phyloP scores from a whole-genome alignment of 1,139 yeast species.

The Ashbya aceris region DNA sequence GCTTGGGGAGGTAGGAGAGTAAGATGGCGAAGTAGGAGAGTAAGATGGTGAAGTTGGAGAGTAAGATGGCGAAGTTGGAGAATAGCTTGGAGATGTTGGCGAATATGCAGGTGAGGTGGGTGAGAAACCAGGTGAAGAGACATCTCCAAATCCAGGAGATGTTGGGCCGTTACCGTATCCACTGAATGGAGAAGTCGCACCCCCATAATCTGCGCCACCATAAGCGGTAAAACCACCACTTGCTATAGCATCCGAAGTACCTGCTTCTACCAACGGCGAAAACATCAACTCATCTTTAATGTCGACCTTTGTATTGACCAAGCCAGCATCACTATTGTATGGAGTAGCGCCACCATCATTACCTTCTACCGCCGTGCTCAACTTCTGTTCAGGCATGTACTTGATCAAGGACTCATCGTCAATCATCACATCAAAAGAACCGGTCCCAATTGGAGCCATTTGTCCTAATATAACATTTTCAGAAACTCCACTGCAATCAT shows the following conservation, averaged over 20 bases:
- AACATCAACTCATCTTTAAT: conserved; percentile 81
- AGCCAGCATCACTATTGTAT: conserved; percentile 72
- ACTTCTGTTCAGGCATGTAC: conserved; percentile 32
- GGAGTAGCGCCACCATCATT: conserved; percentile 92
- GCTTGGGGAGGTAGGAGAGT: conserved; percentile 63
- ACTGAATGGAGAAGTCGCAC: conserved; percentile 58
- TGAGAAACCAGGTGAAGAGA: conserved; percentile 61
- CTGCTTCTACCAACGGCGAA: conserved; percentile 89
- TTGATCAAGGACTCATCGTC: conserved; percentile 78
- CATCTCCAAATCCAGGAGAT: conserved; percentile 62
- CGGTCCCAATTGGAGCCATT: conserved; percentile 98
- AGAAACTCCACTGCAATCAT: conserved; percentile 97
- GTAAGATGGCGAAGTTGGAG: conserved; percentile 70
- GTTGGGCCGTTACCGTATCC: conserved; percentile 56
- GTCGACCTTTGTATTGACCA: conserved; percentile 61
- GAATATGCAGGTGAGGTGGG: conserved; percentile 71
- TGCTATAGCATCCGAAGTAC: conserved; percentile 51
- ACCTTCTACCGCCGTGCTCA: conserved; percentile 37
- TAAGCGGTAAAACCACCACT: conserved; percentile 91
- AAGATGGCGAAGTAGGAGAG: conserved; percentile 61
- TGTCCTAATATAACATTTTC: conserved; percentile 97
- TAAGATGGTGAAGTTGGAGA: conserved; percentile 68
- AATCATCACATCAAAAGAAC: conserved; percentile 91
- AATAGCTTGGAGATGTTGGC: conserved; percentile 63
- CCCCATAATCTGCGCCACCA: conserved; percentile 57